Evolutionary conservation across 768 basidiomycete genomes (phyloP), one percentile per base, ranked within the genome.

Genomic region (Mycena maculata): DNA sequence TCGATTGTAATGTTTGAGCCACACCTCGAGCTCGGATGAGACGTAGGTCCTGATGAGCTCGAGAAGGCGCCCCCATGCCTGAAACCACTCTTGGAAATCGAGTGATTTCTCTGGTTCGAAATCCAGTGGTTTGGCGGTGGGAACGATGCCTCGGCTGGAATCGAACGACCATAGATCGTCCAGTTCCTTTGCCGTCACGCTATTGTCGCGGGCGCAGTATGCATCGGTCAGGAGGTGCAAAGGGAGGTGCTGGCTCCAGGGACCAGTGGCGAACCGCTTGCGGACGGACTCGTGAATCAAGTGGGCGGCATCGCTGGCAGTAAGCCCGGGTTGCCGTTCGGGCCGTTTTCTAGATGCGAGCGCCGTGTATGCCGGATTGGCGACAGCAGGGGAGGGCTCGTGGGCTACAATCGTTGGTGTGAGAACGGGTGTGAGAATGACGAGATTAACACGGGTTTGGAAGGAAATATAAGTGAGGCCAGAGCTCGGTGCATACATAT

Each of bases 31-130:
- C 48, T 49, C 70, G 3, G 62, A 11, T 0, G 68, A 70, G 20
- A 67, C 4, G 38, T 65, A 72, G 3, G 69, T 57, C 0, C 22
- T 6, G 8, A 74, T 68, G 3, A 75, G 64, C 2, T 42, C 22
- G 0, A 72, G 56, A 2, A 76, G 49, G 7, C 65, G 69, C 2
- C 30, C 20, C 73, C 74, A 76, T 0, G 65, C 72, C 41, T 74
- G 72, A 23, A 65, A 65, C 75, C 74, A 76, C 25, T 74, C 67
- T 16, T 68, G 67, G 33, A 74, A 76, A 3, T 54, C 45, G 6
- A 76, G 30, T 2, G 56, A 31, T 11, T 60, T 45, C 52, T 76
- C 73, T 2, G 67, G 59, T 0, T 33, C 49, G 27, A 33, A 28
- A 1, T 64, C 48, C 0, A 73, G 49, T 9, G 54, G 16, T 42